Conservation (phyloP, 805 yeast species). For the Spathaspora gorwiae region DNA sequence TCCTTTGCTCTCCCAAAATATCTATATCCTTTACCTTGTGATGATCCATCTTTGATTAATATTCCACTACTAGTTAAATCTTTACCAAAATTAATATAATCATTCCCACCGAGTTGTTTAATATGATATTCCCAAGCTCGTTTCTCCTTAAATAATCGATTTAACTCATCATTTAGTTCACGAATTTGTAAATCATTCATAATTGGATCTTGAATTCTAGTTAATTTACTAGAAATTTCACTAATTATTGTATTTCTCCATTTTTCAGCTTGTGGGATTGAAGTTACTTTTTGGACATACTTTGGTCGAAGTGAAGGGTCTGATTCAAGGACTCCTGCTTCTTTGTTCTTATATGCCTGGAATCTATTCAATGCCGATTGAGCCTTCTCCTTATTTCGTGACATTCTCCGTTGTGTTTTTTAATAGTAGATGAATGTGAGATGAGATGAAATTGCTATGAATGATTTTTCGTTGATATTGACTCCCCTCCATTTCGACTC, state of each 20-base stretch:
- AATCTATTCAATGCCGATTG: conserved; percentile 64
- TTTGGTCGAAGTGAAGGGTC: conserved; percentile 59
- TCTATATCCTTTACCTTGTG: conserved; percentile 48
- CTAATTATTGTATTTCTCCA: conserved; percentile 59
- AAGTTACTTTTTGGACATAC: conserved; percentile 47
- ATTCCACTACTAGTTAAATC: conserved; percentile 15
- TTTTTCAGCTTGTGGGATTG: conserved; percentile 61
- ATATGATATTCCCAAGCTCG: conserved; percentile 78
- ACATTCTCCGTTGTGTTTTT: conserved; percentile 40
- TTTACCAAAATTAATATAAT: conserved; percentile 38
- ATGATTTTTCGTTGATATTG: too few relatives aligned
- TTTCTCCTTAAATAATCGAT: conserved; percentile 62
- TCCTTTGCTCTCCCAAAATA: conserved; percentile 85
- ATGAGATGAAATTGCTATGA: too few relatives aligned
- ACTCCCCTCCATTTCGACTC: too few relatives aligned
- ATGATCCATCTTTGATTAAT: conserved; percentile 12
- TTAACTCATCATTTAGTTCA: conserved; percentile 70
- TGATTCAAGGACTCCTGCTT: conserved; percentile 54
- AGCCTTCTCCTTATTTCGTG: conserved; percentile 72
- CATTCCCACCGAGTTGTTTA: conserved; percentile 67
- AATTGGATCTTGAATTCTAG: conserved; percentile 57
- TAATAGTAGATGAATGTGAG: neutral
- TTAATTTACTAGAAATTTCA: conserved; percentile 59
- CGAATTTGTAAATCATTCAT: conserved; percentile 60
- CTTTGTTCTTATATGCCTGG: conserved; percentile 57